Evolutionary conservation across 75 land plant genomes (phyloP), one percentile per base, ranked within the genome.

Genomic region (Isoetes taiwanensis): DNA sequence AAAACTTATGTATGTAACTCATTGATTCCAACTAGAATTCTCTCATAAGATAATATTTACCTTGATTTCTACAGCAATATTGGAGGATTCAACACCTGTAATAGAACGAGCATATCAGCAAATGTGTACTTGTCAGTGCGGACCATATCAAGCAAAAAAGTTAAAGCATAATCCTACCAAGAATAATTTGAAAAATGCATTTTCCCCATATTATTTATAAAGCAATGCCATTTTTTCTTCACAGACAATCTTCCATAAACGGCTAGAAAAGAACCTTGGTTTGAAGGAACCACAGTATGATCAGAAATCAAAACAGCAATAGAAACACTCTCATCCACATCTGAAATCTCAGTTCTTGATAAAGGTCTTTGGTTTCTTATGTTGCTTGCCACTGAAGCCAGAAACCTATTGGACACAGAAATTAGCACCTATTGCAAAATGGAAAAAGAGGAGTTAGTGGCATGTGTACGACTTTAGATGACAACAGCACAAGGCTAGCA

Each of bases 41-140:
- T n/a, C 2, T 11, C 3, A 0, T 25, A 28, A 37, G 41, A 48
- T 34, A 58, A 9, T 41, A 33, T 20, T 14, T 43, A 86, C 93
- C 93, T 86, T 86, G 43, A 86, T 70, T 62, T 86, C 93, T 41
- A 86, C 73, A 30, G 78, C 61, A 27, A 86, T 54, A 64, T 78
- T 74, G 1, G 58, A 57, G 14, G 37, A 43, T 14, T 52, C 71
- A 54, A 29, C 54, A 43, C 11, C 38, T 37, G 11, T 37, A n/a
- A n/a, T n/a, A n/a, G n/a, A n/a, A n/a, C n/a, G n/a, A n/a, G n/a
- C n/a, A n/a, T n/a, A n/a, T n/a, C n/a, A n/a, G n/a, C n/a, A n/a
- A n/a, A n/a, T n/a, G n/a, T n/a, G n/a, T n/a, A n/a, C n/a, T n/a
- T n/a, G n/a, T n/a, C n/a, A n/a, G n/a, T n/a, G n/a, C n/a, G n/a